A percentile compares a stretch with the other conserved stretches of the same genome.
Evolutionary conservation across 2,329 filamentous ascomycete genomes (phyloP).

Genomic region (Xylaria sp.): DNA sequence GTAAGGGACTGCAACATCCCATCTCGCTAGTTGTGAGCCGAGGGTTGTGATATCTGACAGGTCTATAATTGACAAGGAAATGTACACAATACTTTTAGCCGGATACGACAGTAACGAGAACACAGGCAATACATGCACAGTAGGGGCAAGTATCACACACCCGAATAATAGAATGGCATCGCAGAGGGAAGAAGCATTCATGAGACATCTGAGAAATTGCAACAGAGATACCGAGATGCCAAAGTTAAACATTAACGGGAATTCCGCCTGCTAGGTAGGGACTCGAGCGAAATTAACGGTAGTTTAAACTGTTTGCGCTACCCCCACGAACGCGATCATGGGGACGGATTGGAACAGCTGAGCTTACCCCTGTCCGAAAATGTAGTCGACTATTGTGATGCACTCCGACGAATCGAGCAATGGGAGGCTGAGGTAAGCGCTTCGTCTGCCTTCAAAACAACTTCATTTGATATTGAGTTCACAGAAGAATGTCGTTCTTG

Average conservation of each 20-base stretch:
- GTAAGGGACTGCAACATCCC: neutral
- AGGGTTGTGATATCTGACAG: slow-evolving; percentile 23
- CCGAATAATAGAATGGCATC: neutral
- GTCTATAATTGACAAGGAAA: neutral
- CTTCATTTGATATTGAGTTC: neutral
- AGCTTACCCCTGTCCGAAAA: slow-evolving; percentile 28
- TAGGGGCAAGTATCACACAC: neutral
- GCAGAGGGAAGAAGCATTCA: neutral
- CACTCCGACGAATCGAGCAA: slow-evolving; percentile 28
- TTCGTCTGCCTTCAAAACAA: slow-evolving; percentile 5
- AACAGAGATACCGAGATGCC: neutral
- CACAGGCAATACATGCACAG: neutral
- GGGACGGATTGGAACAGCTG: slow-evolving; percentile 23
- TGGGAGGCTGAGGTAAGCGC: slow-evolving; percentile 34
- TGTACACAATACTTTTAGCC: neutral
- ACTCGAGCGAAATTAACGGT: neutral
- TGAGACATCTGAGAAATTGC: neutral
- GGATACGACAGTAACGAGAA: neutral
- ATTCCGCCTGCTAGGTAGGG: neutral
- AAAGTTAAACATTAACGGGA: too few species aligned
- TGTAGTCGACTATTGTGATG: slow-evolving; percentile 22
- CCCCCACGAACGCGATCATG: slow-evolving; percentile 30
- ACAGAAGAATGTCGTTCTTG: neutral
- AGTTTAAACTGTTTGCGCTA: slow-evolving; percentile 4
- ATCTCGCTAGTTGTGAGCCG: neutral